A percentile compares a stretch with the other conserved stretches of the same genome.
Evolutionary conservation across 202 grass and related monocot genomes (phyloP).

Genomic region (Setaria viridis): DNA sequence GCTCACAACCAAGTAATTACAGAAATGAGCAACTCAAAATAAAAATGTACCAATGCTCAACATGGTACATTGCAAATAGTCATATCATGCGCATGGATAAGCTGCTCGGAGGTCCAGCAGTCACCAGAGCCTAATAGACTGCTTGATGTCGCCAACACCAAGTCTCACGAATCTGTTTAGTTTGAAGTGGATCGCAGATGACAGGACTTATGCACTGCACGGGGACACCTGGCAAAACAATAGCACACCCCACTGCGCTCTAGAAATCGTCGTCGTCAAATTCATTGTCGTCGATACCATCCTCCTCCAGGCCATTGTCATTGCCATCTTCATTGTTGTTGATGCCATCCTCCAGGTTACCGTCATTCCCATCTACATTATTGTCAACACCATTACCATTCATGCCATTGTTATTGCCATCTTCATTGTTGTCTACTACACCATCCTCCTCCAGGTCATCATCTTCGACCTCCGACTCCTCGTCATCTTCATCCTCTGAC

Average conservation of each 20-base stretch:
- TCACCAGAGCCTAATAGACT: neutral
- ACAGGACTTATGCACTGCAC: neutral
- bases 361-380: too few species aligned
- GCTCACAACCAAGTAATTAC: neutral
- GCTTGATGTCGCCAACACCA: neutral
- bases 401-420: neutral
- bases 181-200: neutral
- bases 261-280: neutral
- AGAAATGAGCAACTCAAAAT: neutral
- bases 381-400: neutral
- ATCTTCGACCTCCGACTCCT: too few species aligned
- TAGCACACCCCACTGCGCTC: neutral
- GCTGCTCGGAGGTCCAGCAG: neutral
- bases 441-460: neutral
- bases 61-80: neutral
- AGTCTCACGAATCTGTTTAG: neutral
- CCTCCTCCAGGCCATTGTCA: too few species aligned
- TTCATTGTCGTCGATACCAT: neutral
- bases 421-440: neutral
- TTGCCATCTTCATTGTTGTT: too few species aligned
- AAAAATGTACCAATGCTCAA: neutral
- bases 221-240: neutral
- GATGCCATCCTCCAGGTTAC: too few species aligned
- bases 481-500: neutral
- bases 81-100: neutral